Conservation (phyloP, 805 yeast genomes). For the Saccharomycopsis javanensis region DNA sequence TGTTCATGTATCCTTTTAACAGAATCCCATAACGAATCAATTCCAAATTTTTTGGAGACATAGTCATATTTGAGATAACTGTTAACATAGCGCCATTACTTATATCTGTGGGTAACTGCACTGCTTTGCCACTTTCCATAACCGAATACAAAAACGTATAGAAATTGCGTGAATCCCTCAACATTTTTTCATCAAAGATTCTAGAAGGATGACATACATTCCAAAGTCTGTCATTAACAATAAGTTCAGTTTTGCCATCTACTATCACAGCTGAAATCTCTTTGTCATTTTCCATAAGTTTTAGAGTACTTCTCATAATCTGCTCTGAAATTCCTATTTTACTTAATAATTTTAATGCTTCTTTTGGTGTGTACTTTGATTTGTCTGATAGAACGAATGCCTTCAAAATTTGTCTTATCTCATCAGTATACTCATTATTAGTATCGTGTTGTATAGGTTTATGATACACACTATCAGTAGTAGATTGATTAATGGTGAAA, state of each 20-base stretch:
- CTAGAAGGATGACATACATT: constrained; percentile 1
- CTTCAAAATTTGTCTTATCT: constrained; percentile 26
- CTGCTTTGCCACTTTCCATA: constrained; percentile 40
- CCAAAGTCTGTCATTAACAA: constrained; percentile 45
- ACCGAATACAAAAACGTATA: constrained; percentile 34
- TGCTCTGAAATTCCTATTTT: constrained; percentile 43
- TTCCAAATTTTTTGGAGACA: background rate
- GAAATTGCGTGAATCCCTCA: constrained; percentile 39
- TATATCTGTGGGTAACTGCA: constrained; percentile 34
- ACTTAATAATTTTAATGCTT: constrained; percentile 40
- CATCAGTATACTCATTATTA: no score
- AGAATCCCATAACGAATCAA: background rate
- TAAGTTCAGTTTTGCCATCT: constrained; percentile 31
- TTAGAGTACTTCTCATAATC: constrained; percentile 34
- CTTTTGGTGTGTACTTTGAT: constrained; percentile 35
- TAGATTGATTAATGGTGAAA: background rate
- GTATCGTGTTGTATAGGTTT: background rate
- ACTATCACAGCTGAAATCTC: constrained; percentile 38
- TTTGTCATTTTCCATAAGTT: constrained; percentile 38
- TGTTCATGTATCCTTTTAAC: background rate
- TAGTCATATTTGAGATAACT: background rate
- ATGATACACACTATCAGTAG: background rate
- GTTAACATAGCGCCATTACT: constrained; percentile 5
- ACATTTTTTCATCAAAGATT: constrained; percentile 8
- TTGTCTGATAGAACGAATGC: constrained; percentile 51